phyloP scores from a whole-genome alignment of 306 rosid genomes.

The Dalbergia oliveri region DNA sequence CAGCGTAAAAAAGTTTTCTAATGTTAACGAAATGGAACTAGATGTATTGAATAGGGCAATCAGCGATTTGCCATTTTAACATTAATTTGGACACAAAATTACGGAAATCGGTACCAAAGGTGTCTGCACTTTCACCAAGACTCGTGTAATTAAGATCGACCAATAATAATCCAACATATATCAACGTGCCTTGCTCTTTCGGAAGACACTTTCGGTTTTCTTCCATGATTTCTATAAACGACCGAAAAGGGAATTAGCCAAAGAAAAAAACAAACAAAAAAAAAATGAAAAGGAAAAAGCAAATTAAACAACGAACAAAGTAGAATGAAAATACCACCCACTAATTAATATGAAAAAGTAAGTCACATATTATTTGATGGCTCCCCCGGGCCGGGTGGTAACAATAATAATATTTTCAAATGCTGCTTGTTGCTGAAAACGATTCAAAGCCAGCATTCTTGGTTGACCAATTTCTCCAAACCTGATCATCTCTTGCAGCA shows the following conservation, averaged over 20 bases:
- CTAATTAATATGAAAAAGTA: no score
- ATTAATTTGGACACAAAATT: conserved; percentile 6
- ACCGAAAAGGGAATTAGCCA: conserved; percentile 12
- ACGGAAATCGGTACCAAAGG: background rate
- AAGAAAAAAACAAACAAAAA: background rate
- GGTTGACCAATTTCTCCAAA: conserved; percentile 66
- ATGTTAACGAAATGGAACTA: no score
- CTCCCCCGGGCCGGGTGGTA: no score
- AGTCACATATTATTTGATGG: background rate
- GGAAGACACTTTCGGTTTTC: conserved; percentile 15
- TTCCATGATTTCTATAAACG: conserved; percentile 20
- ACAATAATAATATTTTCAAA: conserved; percentile 34
- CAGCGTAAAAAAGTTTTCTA: no score
- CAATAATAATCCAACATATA: background rate
- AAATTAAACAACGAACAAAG: no score
- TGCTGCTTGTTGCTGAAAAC: conserved; percentile 62
- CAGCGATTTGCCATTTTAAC: conserved; percentile 24
- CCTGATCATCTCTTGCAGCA: conserved; percentile 38
- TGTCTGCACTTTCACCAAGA: conserved; percentile 21
- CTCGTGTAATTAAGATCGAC: conserved; percentile 36
- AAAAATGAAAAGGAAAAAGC: conserved; percentile 3
- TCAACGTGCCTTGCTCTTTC: conserved; percentile 36
- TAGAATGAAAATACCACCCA: no score
- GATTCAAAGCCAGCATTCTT: conserved; percentile 65
- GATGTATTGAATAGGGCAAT: conserved; percentile 16